phyloP scores from a whole-genome alignment of 169 alveolate genomes.

The Plasmodium billcollinsi region DNA sequence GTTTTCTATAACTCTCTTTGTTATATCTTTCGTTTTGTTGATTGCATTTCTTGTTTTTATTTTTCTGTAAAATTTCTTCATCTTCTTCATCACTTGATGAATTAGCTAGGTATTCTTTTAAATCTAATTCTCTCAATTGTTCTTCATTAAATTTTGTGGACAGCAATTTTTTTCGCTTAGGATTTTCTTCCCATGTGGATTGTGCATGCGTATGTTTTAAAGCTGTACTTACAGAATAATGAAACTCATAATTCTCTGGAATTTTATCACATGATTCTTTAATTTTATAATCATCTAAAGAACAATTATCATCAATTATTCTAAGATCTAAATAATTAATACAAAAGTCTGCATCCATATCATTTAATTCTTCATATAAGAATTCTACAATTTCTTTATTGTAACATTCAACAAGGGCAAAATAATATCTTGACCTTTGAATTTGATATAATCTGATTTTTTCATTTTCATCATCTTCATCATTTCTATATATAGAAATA shows the following conservation, averaged over 20 bases:
- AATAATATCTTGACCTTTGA: conserved; percentile 93
- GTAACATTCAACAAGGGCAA: conserved; percentile 95
- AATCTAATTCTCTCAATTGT: conserved; percentile 78
- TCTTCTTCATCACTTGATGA: conserved; percentile 64
- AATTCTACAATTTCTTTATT: conserved; percentile 91
- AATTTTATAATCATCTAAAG: conserved; percentile 92
- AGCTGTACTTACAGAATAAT: conserved; percentile 90
- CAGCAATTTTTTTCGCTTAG: conserved; percentile 91
- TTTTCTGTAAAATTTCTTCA: conserved; percentile 12
- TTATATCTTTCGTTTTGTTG: conserved; percentile 43
- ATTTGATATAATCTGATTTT: conserved; percentile 89
- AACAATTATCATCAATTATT: conserved; percentile 93
- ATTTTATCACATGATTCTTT: conserved; percentile 90
- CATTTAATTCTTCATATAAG: conserved; percentile 95
- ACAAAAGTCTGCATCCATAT: conserved; percentile 95
- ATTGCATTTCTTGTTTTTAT: conserved; percentile 21
- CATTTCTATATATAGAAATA: conserved; percentile 50
- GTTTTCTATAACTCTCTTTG: conserved; percentile 68
- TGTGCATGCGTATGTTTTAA: conserved; percentile 94
- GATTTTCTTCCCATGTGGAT: conserved; percentile 97
- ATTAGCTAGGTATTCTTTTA: conserved; percentile 79
- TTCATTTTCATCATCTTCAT: conserved; percentile 68
- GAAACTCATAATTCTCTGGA: conserved; percentile 93
- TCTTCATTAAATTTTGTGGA: conserved; percentile 81
- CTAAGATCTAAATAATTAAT: conserved; percentile 94